Base-by-base conservation (phyloP, 495 filamentous ascomycete genomes). In the Rhizodiscina lignyota region DNA sequence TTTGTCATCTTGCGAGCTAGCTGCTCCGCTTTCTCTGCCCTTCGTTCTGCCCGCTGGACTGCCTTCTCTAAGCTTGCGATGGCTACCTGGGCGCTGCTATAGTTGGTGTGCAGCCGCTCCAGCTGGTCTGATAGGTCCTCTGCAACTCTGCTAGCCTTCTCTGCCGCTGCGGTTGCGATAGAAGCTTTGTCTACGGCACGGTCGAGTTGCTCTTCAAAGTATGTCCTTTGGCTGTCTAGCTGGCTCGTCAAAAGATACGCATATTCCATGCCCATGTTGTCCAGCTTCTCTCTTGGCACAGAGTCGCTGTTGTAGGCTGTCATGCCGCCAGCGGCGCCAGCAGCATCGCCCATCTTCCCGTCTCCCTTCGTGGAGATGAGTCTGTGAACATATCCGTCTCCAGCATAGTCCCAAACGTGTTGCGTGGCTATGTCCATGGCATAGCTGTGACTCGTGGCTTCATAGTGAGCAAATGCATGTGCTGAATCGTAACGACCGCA, bases 381-480 rank as follows among this genome's bases (percentile, higher is more conserved):
- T 6, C 89, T 78, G 58, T 97, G 89, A 15, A 96, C 89, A 63
- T 93, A 97, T 42, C 74, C 77, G 47, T 97, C 91, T 22, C 79
- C 80, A 0, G 79, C 79, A 49, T 97, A 97, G 61, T 97, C 91
- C 89, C 89, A 97, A 4, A 97, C 83, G 39, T 87, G 79, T 51
- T 97, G 87, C 0, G 85, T 86, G 28, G 72, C 71, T 21, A 96
- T 69, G 50, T 97, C 91, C 60, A 97, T 77, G 32, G 84, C 81
- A 50, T 91, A 97, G 39, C 73, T 81, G 55, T 97, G 89, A 0
- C 68, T 67, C 2, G 82, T 91, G 31, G 80, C 67, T 59, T 92
- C 83, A 66, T 80, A 97, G 59, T 97, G 89, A 8, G 77, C 74
- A 52, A 87, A 94, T 21, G 89, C 89, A 52, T 97, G 89, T 2